Evolutionary conservation across 139 green algal genomes (phyloP).

Genomic region (Chlorokybus atmophyticus): DNA sequence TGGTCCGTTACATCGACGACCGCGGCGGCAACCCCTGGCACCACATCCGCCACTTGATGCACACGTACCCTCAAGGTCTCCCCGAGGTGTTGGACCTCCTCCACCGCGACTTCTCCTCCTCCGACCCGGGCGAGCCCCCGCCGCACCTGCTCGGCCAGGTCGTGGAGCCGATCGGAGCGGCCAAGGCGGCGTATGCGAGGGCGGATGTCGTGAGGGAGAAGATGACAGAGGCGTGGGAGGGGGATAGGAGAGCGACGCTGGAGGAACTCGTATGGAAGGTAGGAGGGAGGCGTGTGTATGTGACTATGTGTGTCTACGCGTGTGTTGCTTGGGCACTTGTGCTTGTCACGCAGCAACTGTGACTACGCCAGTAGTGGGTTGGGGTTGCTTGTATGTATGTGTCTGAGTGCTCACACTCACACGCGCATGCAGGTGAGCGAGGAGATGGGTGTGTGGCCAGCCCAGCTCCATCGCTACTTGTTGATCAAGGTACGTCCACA

Average conservation of each 20-base stretch:
- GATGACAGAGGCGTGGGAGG: slow-evolving; percentile 22
- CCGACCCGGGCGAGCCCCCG: slow-evolving; percentile 16
- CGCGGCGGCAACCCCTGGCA: slow-evolving; percentile 12
- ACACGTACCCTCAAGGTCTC: slow-evolving; percentile 9
- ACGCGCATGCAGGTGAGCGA: too few species aligned
- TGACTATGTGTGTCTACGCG: too few species aligned
- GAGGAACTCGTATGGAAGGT: slow-evolving; percentile 18
- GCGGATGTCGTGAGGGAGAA: slow-evolving; percentile 12
- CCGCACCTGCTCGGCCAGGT: slow-evolving; percentile 5
- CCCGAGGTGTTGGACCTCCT: slow-evolving; percentile 6
- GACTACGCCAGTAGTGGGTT: slow-evolving; percentile 16
- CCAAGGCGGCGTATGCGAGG: slow-evolving; percentile 7
- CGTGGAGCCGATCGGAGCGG: slow-evolving; percentile 15
- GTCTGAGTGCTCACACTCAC: too few species aligned
- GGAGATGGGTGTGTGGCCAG: too few species aligned
- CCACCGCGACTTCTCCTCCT: neutral
- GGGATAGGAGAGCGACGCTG: slow-evolving; percentile 9
- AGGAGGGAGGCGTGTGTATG: too few species aligned
- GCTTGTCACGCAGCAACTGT: neutral
- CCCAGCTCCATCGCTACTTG: too few species aligned
- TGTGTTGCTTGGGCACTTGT: too few species aligned
- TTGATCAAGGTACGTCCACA: too few species aligned
- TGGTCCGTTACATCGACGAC: slow-evolving; percentile 19
- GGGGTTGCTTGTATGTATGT: slow-evolving; percentile 6
- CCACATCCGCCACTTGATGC: neutral